Percentiles rank a stretch among this genome's conserved stretches.
Evolutionary conservation across 495 filamentous ascomycete genomes (phyloP).

Genomic region (Cercophora samala): DNA sequence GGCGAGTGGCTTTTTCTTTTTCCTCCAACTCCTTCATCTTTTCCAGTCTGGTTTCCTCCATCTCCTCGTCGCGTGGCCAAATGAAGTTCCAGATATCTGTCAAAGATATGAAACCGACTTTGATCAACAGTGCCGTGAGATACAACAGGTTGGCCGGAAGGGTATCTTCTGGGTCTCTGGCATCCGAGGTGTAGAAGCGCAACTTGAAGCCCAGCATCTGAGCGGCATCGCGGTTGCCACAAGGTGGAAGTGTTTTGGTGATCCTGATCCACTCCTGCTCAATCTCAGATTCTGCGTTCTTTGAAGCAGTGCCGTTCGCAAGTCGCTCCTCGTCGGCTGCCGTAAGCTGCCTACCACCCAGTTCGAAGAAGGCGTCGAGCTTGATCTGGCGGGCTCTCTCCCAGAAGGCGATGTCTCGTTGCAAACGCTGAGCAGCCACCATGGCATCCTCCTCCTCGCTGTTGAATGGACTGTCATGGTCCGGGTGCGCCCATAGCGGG

Average conservation of each 20-base stretch:
- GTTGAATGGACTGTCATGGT: conserved; percentile 52
- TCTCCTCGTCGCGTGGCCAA: conserved; percentile 77
- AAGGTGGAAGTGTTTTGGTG: conserved; percentile 76
- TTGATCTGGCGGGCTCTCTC: conserved; percentile 68
- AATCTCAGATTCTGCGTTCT: conserved; percentile 47
- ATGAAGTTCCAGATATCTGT: conserved; percentile 90
- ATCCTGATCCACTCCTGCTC: conserved; percentile 67
- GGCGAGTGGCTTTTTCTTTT: conserved; percentile 61
- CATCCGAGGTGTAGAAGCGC: conserved; percentile 80
- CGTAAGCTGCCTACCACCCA: conserved; percentile 59
- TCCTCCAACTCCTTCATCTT: conserved; percentile 77
- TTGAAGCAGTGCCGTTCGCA: conserved; percentile 42
- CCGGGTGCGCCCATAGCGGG: conserved; percentile 77
- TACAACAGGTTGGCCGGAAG: conserved; percentile 90
- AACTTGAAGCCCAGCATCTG: conserved; percentile 97
- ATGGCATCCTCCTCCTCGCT: conserved; percentile 63
- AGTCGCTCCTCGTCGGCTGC: conserved; percentile 47
- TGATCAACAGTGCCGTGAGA: conserved; percentile 86
- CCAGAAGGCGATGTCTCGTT: conserved; percentile 80
- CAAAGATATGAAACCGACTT: conserved; percentile 95
- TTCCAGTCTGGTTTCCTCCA: conserved; percentile 64
- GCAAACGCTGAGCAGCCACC: conserved; percentile 48
- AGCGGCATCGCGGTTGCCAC: conserved; percentile 85
- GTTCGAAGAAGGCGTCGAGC: conserved; percentile 82
- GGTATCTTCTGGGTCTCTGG: conserved; percentile 60